Conservation (phyloP, 2,329 filamentous ascomycete species). For the Penicillium concentricum region DNA sequence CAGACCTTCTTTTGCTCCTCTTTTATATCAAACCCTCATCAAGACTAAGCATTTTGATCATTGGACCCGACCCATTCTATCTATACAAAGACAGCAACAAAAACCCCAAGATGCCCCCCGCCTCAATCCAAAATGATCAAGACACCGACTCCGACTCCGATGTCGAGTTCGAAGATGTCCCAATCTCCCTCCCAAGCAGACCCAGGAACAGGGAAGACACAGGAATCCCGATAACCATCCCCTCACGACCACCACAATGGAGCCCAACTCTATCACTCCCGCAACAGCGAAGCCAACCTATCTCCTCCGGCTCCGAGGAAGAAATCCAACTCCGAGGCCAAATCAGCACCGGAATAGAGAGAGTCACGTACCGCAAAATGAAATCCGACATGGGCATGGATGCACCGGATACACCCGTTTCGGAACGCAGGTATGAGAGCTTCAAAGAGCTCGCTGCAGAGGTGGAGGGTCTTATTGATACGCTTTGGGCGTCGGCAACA, state of each 20-base stretch:
- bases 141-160: constrained; percentile 20
- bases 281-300: constrained; percentile 52
- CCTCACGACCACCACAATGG: constrained; percentile 9
- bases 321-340: constrained; percentile 44
- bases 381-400: constrained; percentile 42
- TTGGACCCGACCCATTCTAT: background rate
- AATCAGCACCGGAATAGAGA: constrained; percentile 17
- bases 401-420: constrained; percentile 27
- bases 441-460: constrained; percentile 73
- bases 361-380: constrained; percentile 23
- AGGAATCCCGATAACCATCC: background rate
- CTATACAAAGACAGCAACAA: background rate
- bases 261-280: constrained; percentile 42
- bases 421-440: constrained; percentile 54
- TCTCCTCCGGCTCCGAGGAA: constrained; percentile 57
- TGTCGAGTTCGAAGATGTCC: constrained; percentile 25
- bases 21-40: background rate
- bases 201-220: background rate
- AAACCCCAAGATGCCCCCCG: background rate
- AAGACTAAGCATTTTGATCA: too few relatives aligned
- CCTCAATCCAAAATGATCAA: background rate
- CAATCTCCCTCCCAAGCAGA: background rate
- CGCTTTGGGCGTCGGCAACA: constrained; percentile 84
- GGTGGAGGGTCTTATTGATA: constrained; percentile 70
- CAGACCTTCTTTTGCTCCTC: background rate